phyloP scores from a whole-genome alignment of 2,329 filamentous ascomycete species.

The Diaporthe eres region DNA sequence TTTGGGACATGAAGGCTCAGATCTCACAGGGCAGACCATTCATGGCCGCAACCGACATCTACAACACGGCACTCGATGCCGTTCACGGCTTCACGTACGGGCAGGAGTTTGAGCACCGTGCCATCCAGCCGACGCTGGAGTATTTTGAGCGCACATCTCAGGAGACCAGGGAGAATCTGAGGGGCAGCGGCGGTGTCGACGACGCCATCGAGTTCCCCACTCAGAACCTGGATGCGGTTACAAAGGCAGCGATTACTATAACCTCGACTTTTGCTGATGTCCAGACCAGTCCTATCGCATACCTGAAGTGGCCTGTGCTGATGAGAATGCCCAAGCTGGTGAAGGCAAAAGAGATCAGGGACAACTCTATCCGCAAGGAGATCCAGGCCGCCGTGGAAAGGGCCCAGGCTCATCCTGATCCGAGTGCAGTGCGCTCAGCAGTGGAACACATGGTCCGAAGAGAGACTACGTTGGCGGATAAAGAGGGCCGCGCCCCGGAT shows the following conservation, averaged over 20 bases:
- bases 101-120: not conserved
- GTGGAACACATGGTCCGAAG: constrained; percentile 10
- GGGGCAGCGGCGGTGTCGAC: not conserved
- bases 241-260: not conserved
- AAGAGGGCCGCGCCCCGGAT: constrained; percentile 39
- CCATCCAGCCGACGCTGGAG: not conserved
- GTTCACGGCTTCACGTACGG: constrained; percentile 40
- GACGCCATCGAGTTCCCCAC: not conserved
- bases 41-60: constrained; percentile 50
- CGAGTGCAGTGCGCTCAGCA: not conserved
- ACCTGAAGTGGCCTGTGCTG: not conserved
- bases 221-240: not conserved
- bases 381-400: not conserved
- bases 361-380: not conserved
- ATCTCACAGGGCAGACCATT: constrained; percentile 50
- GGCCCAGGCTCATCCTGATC: not conserved
- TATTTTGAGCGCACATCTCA: not conserved
- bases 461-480: not conserved
- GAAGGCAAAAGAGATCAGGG: not conserved
- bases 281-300: not conserved
- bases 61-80: constrained; percentile 45
- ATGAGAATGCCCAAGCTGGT: not conserved
- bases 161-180: not conserved
- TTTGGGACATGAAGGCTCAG: constrained; percentile 52
- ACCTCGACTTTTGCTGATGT: not conserved